Base-by-base conservation (phyloP, 2,329 filamentous ascomycete species). In the Macrophomina tecta region DNA sequence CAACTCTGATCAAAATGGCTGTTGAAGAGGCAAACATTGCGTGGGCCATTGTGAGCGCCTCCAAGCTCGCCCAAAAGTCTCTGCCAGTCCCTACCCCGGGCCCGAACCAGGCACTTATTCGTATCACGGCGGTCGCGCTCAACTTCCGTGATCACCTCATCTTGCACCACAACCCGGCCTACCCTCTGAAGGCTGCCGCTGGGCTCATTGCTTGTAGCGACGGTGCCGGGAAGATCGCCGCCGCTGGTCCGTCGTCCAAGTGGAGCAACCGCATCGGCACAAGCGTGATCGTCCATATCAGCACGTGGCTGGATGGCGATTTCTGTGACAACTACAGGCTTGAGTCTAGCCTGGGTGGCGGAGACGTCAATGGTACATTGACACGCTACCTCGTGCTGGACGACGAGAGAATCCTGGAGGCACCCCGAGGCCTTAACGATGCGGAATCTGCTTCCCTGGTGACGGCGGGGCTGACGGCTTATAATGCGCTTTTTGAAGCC, bases 401-500 rank as follows among this genome's bases (percentile, higher is more conserved):
- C 0, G 79, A 76, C 14, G 69, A 79, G 65, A 72, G 70, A 0
- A 66, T 82, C 6, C 77, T 85, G 18, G 77, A 75, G 58, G 75
- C 82, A 0, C 82, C 83, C 0, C 68, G 67, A 23, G 76, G 76
- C 0, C 75, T 78, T 55, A 75, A 68, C 55, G 79, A 71, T 51
- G 70, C 69, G 3, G 77, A 81, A 66, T 78, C 80, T 70, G 79
- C 81, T 0, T 72, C 74, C 14, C 76, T 82, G 7, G 69, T 82
- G 9, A 80, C 80, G 11, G 81, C 84, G 52, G 83, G 82, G 3
- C 72, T 75, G 2, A 85, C 83, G 9, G 83, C 79, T 3, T 86
- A 83, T 82, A 83, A 81, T 73, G 75, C 79, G 4, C 76, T 86
- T n/a, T 66, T 58, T 5, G 78, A 78, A 72, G 67, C 72, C 1